Base-by-base conservation (phyloP, 768 basidiomycete species). In the Mycena crocata region DNA sequence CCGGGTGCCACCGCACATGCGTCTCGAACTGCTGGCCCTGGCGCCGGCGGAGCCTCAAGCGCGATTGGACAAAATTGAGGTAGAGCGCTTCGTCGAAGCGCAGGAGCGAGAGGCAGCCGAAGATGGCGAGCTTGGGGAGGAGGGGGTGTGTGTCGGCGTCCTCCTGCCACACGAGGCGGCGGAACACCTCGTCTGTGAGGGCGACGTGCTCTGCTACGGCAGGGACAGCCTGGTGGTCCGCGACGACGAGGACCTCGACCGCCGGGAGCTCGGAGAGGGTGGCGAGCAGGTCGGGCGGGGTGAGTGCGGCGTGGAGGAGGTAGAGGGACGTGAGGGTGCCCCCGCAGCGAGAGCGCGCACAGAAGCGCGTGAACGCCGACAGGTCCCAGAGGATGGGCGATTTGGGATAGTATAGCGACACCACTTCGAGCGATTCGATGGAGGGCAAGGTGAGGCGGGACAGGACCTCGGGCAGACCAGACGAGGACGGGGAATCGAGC, bases 51-150 rank as follows among this genome's bases (percentile, higher is more conserved):
- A n/a, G n/a, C n/a, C 21, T 42, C 13, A 60, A 30, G n/a, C 50
- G 50, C 17, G 57, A 60, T 21, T 42, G 64, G 31, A 60, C 57
- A 45, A 66, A 66, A 12, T 52, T 42, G 12, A 66, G 51, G 28
- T 59, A 48, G 23, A 62, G 19, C 8, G 49, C 31, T 48, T 65
- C 54, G 50, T 66, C 55, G 55, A 69, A 65, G 35, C 37, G 48
- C 44, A 69, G 55, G 46, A 66, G 48, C 45, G 64, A 34, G 34
- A 69, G 55, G 37, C 48, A 24, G n/a, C 64, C 64, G 40, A 69
- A 60, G 26, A 61, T 24, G 26, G 35, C 39, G 40, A 69, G 56
- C 21, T 57, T 40, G 14, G 64, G 64, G 30, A 64, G 10, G 7
- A 69, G 63, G 17, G 13, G 31, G 10, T 26, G 56, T 31, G 28